Evolutionary conservation across 2,329 filamentous ascomycete species (phyloP).

Genomic region (Penicillium sp.): DNA sequence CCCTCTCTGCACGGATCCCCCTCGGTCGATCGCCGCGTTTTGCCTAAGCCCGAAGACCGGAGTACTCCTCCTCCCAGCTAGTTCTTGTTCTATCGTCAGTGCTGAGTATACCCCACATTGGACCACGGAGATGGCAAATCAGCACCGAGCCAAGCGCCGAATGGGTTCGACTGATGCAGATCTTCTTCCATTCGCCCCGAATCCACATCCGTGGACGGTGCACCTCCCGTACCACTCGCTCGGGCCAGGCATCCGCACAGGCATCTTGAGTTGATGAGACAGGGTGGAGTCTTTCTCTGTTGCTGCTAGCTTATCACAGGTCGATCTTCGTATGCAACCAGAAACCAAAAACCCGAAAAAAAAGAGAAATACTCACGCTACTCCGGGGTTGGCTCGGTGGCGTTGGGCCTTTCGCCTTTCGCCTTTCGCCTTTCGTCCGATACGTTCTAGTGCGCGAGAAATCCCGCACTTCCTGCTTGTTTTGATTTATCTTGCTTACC

Average conservation of each 20-base stretch:
- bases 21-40: constrained; percentile 1
- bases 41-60: not conserved
- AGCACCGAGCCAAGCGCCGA: not conserved
- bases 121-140: not conserved
- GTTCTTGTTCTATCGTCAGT: too few species aligned
- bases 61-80: not conserved
- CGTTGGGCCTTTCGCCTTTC: not conserved
- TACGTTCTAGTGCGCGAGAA: constrained; percentile 1
- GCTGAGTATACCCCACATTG: too few species aligned
- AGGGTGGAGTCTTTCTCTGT: not conserved
- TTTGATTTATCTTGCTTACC: too few species aligned
- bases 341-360: not conserved
- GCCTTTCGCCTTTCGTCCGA: not conserved
- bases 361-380: not conserved
- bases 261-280: not conserved
- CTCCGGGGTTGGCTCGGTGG: constrained; percentile 2
- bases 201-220: constrained; percentile 20
- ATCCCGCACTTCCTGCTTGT: constrained; percentile 1
- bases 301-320: not conserved
- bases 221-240: constrained; percentile 18
- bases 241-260: constrained; percentile 12
- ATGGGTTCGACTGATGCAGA: not conserved
- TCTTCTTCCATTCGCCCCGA: constrained; percentile 11
- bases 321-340: not conserved
- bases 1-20: not conserved